Evolutionary conservation across 192 early-diverging fungal genomes (phyloP), one percentile per base, ranked within the genome.

Genomic region (Phlyctochytrium bullatum): DNA sequence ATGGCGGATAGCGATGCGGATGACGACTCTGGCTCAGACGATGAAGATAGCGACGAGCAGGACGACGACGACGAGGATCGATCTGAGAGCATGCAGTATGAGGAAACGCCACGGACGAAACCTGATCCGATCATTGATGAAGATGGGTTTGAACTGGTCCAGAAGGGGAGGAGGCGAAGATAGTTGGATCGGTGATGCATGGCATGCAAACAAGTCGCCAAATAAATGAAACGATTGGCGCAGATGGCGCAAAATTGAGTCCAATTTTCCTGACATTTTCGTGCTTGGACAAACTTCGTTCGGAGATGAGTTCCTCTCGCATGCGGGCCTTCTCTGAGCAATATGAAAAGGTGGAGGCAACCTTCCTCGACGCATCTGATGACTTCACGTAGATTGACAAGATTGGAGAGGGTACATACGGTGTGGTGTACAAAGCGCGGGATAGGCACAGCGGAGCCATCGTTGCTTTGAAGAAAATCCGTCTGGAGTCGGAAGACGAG

Each of bases 361-460:
- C n/a, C n/a, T n/a, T n/a, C n/a, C n/a, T n/a, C n/a, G n/a, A n/a
- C n/a, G n/a, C n/a, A n/a, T n/a, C n/a, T n/a, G n/a, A n/a, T n/a
- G n/a, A n/a, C n/a, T n/a, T n/a, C n/a, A n/a, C n/a, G n/a, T n/a
- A n/a, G n/a, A n/a, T n/a, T n/a, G n/a, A n/a, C n/a, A n/a, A n/a
- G n/a, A n/a, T n/a, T n/a, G n/a, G n/a, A 34, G 36, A 47, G 75
- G 80, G 80, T 64, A 94, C 95, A 2, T 98, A 96, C 72, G 97
- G 95, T 34, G 94, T 98, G 59, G 98, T 99, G 2, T 99, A 99
- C 88, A 98, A 98, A 79, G 98, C 96, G 1, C 95, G 98, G 75
- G 94, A 96, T 81, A 79, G 89, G 65, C 93, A 95, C 47, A 94
- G 90, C 23, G 90, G 90, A 71, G 95, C 96, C 66, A 91, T 98